Conservation (phyloP, 2,329 filamentous ascomycete species). For the Zasmidium angulare region DNA sequence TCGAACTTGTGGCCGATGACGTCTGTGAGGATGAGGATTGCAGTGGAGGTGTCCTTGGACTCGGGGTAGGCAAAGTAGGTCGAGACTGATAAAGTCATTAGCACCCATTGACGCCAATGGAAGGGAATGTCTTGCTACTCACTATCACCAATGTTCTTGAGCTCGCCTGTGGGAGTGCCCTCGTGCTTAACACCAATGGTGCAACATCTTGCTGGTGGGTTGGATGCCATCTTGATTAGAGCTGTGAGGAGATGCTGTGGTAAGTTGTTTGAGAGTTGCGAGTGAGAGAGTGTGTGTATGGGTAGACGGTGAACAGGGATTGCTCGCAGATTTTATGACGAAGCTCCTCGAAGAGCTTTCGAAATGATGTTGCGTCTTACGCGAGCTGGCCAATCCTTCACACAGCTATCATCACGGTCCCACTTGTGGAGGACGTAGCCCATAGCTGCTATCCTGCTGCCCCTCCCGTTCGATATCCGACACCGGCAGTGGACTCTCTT, state of each 20-base stretch:
- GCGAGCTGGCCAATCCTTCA: not conserved
- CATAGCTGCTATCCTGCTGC: not conserved
- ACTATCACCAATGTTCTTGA: slow-evolving; percentile 37
- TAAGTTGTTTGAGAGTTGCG: not conserved
- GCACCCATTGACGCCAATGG: not conserved
- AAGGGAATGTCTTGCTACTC: slow-evolving; percentile 8
- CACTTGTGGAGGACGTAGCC: not conserved
- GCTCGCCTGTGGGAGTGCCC: slow-evolving; percentile 34
- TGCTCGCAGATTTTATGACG: not conserved
- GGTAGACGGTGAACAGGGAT: too few relatives aligned
- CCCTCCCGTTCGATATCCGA: not conserved
- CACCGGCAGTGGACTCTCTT: not conserved
- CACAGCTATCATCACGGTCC: not conserved
- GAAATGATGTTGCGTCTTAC: not conserved
- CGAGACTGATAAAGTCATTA: slow-evolving; percentile 42
- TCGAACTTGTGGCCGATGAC: slow-evolving; percentile 58
- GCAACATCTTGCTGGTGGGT: slow-evolving; percentile 39
- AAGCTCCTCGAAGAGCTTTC: not conserved
- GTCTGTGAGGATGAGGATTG: slow-evolving; percentile 59
- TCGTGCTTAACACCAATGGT: slow-evolving; percentile 40
- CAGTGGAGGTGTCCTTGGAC: slow-evolving; percentile 53
- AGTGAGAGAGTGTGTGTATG: not conserved
- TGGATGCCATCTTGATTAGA: slow-evolving; percentile 33
- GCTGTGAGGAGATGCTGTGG: not conserved
- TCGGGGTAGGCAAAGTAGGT: slow-evolving; percentile 58